Evolutionary conservation across 768 basidiomycete species (phyloP).

Genomic region (Phanerochaete carnosa): DNA sequence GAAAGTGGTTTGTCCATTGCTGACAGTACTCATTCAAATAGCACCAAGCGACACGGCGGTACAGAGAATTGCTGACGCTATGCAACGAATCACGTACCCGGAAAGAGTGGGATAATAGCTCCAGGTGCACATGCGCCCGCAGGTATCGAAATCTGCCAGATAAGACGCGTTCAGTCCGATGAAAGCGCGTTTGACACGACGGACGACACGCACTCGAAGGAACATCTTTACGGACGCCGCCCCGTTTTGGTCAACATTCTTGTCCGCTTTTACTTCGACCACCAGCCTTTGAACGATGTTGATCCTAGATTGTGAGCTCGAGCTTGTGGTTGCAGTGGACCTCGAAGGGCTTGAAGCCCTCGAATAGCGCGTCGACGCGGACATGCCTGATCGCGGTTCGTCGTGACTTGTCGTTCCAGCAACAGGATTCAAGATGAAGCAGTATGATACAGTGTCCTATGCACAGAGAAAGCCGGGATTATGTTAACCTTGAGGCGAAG

Average conservation of each 20-base stretch:
- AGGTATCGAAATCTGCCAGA: conserved; percentile 59
- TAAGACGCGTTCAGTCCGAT: background rate
- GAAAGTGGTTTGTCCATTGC: background rate
- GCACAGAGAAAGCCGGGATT: background rate
- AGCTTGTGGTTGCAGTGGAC: conserved; percentile 21
- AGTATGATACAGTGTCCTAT: background rate
- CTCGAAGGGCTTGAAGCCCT: conserved; percentile 30
- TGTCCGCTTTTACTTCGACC: conserved; percentile 71
- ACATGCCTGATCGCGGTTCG: conserved; percentile 2
- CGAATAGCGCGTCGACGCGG: conserved; percentile 20
- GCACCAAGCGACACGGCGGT: background rate
- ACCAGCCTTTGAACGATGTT: conserved; percentile 74
- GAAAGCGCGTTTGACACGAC: background rate
- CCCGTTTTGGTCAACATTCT: conserved; percentile 60
- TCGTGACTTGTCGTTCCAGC: background rate
- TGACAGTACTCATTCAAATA: background rate
- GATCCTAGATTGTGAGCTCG: conserved; percentile 37
- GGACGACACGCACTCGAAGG: conserved; percentile 53
- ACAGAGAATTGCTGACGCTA: background rate
- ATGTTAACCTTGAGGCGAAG: background rate
- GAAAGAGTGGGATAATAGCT: conserved; percentile 59
- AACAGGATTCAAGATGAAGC: background rate
- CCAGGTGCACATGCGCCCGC: conserved; percentile 64
- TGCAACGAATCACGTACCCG: conserved; percentile 41
- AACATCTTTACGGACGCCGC: conserved; percentile 72